phyloP scores from a whole-genome alignment of 306 rosid genomes.

The Canavalia ensiformis region DNA sequence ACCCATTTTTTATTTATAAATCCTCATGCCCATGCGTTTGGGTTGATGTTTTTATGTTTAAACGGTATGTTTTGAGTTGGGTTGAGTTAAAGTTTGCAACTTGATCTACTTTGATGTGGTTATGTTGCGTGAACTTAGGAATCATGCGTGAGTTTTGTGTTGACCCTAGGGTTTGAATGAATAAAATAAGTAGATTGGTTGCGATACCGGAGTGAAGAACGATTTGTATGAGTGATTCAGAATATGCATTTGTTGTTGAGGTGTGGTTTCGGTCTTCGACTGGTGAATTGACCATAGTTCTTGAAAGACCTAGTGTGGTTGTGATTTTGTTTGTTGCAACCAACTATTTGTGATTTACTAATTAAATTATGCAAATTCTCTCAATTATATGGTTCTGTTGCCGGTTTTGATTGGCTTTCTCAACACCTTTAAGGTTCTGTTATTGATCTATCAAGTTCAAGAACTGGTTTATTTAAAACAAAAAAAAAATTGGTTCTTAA shows the following conservation, averaged over 20 bases:
- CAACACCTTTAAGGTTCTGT: neutral
- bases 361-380: neutral
- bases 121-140: neutral
- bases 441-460: neutral
- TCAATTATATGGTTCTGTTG: neutral
- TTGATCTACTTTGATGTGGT: neutral
- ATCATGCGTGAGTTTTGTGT: neutral
- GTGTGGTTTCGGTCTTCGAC: neutral
- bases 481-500: neutral
- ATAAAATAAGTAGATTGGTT: neutral
- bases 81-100: neutral
- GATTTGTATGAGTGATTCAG: neutral
- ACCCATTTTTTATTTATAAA: neutral
- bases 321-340: neutral
- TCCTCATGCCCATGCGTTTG: neutral
- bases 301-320: neutral
- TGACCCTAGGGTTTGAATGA: neutral
- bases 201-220: neutral
- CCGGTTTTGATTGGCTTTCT: neutral
- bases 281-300: neutral
- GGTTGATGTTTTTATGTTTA: neutral
- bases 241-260: neutral
- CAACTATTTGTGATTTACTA: neutral
- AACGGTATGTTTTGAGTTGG: neutral
- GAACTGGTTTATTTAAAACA: no score